These are phyloP conservation scores for Stephania japonica DNA, from an alignment of 164 flowering plant species.

Conservation along the genomic window DNA sequence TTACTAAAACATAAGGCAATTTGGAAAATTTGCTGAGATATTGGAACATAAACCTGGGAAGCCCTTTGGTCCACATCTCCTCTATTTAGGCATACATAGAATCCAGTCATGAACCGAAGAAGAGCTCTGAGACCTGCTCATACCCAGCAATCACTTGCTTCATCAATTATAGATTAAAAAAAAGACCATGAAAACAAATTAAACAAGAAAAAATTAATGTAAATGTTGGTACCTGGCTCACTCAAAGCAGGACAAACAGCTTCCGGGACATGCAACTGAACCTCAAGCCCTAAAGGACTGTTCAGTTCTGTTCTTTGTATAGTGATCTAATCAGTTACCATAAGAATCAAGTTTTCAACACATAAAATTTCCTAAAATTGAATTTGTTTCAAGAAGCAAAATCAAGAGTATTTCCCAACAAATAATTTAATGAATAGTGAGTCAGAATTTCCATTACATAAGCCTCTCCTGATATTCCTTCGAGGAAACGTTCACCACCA, in stretches of 20 bases:
- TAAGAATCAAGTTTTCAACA: neutral
- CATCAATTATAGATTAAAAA: neutral
- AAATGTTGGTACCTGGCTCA: slow-evolving; percentile 69
- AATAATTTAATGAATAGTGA: slow-evolving; percentile 9
- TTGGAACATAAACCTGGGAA: slow-evolving; percentile 48
- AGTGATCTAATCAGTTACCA: slow-evolving; percentile 58
- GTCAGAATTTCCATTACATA: slow-evolving; percentile 46
- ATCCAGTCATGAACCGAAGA: slow-evolving; percentile 91
- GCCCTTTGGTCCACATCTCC: slow-evolving; percentile 79
- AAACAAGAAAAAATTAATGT: neutral
- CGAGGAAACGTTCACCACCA: slow-evolving; percentile 94
- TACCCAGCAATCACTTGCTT: slow-evolving; percentile 8
- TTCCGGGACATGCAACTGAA: slow-evolving; percentile 83
- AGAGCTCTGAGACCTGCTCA: slow-evolving; percentile 89
- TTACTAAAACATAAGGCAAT: neutral
- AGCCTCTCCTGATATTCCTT: slow-evolving; percentile 95
- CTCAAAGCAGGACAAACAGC: slow-evolving; percentile 93
- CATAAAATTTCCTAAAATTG: neutral
- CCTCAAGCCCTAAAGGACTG: slow-evolving; percentile 90
- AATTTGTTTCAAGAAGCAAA: neutral
- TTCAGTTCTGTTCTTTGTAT: slow-evolving; percentile 83
- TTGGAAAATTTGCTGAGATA: neutral
- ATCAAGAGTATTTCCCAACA: slow-evolving; percentile 8
- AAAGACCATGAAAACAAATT: neutral
- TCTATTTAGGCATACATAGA: slow-evolving; percentile 86